Conservation (phyloP, 306 rosid species). For the Albizia julibrissin region DNA sequence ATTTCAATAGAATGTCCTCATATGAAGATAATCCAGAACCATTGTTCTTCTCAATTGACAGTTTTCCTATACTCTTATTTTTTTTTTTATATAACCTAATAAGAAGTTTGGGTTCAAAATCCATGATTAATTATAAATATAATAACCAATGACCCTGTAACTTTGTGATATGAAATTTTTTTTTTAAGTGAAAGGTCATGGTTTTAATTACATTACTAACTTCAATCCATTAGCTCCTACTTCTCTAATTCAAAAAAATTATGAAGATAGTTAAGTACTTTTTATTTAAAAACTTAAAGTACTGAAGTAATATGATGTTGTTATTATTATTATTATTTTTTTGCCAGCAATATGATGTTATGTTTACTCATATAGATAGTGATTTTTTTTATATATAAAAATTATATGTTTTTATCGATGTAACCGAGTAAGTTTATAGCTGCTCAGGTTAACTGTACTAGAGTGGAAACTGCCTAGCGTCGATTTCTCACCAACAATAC, state of each 20-base stretch:
- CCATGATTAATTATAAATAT: neutral
- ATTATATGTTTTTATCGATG: neutral
- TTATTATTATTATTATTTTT: no score
- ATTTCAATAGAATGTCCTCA: no score
- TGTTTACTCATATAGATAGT: neutral
- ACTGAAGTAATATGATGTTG: neutral
- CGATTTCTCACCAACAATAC: neutral
- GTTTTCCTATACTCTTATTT: neutral
- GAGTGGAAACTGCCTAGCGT: neutral
- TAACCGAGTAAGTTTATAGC: neutral
- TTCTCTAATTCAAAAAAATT: neutral
- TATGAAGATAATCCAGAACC: neutral
- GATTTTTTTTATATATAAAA: neutral
- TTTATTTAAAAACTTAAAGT: neutral
- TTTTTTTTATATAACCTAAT: neutral
- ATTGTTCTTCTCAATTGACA: neutral
- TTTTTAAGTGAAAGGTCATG: no score
- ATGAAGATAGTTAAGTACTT: neutral
- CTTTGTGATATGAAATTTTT: no score
- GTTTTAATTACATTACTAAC: no score
- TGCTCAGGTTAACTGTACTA: neutral
- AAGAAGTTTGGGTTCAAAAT: neutral
- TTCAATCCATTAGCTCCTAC: no score
- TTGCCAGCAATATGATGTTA: neutral
- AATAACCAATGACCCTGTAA: no score